phyloP scores from a whole-genome alignment of 306 rosid genomes.

The Vigna radiata region DNA sequence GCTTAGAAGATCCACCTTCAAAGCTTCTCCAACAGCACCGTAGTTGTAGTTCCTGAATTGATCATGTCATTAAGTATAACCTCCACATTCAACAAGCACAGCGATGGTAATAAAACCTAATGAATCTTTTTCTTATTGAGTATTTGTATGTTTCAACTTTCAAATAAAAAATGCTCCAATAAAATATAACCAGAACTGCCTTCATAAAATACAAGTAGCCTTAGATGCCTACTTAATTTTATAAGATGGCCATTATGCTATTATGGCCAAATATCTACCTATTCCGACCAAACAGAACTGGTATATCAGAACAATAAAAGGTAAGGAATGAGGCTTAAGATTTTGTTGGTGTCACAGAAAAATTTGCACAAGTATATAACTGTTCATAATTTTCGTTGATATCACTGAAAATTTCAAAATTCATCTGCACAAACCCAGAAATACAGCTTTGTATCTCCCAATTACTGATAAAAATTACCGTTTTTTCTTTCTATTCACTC shows the following conservation, averaged over 20 bases:
- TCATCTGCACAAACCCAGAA: conserved; percentile 16
- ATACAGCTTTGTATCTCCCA: conserved; percentile 16
- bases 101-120: neutral
- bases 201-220: neutral
- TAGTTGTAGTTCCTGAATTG: conserved; percentile 86
- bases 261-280: neutral
- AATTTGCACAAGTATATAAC: neutral
- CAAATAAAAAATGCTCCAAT: conserved; percentile 10
- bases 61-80: conserved; percentile 35
- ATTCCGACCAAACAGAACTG: conserved; percentile 21
- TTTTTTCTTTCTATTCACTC: neutral
- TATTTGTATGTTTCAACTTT: conserved; percentile 10
- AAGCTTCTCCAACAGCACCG: conserved; percentile 75
- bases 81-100: conserved; percentile 29
- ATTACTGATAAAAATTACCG: neutral
- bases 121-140: neutral
- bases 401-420: conserved; percentile 16
- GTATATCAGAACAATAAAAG: neutral
- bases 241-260: neutral
- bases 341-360: neutral
- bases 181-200: conserved; percentile 8
- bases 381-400: neutral
- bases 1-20: conserved; percentile 71
- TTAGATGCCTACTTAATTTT: conserved; percentile 19
- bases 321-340: neutral